Conservation (phyloP, 805 yeast species). For the Yamadazyma paraphyllophila region DNA sequence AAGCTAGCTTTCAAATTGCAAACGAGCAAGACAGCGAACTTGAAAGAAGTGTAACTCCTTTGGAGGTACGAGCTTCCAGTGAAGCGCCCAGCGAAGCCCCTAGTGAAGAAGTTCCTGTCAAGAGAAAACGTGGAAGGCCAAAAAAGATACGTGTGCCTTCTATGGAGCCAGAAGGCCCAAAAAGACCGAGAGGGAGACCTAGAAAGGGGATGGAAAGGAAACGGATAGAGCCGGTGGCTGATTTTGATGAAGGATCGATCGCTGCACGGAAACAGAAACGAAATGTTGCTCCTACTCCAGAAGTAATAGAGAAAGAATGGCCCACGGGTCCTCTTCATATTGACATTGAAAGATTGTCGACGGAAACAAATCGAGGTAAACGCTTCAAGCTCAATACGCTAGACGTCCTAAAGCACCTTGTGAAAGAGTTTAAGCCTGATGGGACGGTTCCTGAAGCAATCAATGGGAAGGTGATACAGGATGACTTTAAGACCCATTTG, state of each 20-base stretch:
- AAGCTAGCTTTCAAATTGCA: background rate
- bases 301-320: background rate
- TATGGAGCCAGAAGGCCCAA: conserved; percentile 3
- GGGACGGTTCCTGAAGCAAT: conserved; percentile 12
- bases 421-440: conserved; percentile 27
- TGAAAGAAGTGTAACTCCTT: background rate
- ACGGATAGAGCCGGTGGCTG: background rate
- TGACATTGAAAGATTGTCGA: conserved; percentile 27
- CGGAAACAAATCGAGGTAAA: conserved; percentile 21
- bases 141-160: conserved; percentile 3
- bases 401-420: conserved; percentile 36
- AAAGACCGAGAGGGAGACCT: conserved; percentile 15
- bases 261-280: conserved; percentile 1
- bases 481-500: conserved; percentile 31
- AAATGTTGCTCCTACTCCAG: background rate
- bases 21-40: conserved; percentile 1
- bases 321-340: conserved; percentile 21
- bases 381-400: conserved; percentile 30
- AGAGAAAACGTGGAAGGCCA: conserved; percentile 12
- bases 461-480: conserved; percentile 24
- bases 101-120: background rate
- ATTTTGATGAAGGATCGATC: conserved; percentile 5
- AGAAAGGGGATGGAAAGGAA: conserved; percentile 5
- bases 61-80: background rate
- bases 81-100: background rate